phyloP scores from a whole-genome alignment of 495 filamentous ascomycete species.

The Aspergillus bertholletiae region DNA sequence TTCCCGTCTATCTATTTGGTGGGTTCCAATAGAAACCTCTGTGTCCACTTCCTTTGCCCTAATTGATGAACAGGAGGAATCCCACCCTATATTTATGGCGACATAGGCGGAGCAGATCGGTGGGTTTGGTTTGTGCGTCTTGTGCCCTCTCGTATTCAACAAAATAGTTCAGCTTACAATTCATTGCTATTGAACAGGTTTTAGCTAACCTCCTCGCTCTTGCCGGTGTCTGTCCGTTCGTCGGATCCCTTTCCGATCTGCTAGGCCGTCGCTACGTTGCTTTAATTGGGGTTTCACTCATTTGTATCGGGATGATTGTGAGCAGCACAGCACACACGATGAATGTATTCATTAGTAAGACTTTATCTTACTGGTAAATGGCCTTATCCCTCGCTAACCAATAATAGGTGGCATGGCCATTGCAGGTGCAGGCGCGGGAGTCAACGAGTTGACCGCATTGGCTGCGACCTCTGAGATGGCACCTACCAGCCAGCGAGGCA shows the following conservation, averaged over 20 bases:
- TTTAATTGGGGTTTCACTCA: slow-evolving; percentile 52
- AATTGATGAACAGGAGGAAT: slow-evolving; percentile 43
- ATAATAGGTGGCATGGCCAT: slow-evolving; percentile 56
- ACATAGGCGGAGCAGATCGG: slow-evolving; percentile 62
- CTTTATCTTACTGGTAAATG: too few species aligned
- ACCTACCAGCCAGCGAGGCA: slow-evolving; percentile 62
- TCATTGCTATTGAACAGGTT: slow-evolving; percentile 26
- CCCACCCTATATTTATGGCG: slow-evolving; percentile 60
- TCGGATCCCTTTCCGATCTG: slow-evolving; percentile 67
- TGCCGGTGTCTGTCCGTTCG: slow-evolving; percentile 68
- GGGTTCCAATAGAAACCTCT: slow-evolving; percentile 2
- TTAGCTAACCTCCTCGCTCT: slow-evolving; percentile 64
- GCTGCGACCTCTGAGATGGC: slow-evolving; percentile 67
- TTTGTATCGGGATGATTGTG: slow-evolving; percentile 66
- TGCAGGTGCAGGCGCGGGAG: slow-evolving; percentile 59
- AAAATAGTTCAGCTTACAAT: neutral
- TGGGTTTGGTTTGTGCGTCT: slow-evolving; percentile 67
- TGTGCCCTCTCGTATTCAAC: neutral
- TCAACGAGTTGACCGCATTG: slow-evolving; percentile 66
- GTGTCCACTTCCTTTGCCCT: neutral
- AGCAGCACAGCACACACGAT: slow-evolving; percentile 60
- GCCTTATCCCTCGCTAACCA: slow-evolving; percentile 27
- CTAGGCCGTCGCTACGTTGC: slow-evolving; percentile 67
- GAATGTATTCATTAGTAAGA: slow-evolving; percentile 69
- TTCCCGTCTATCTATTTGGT: slow-evolving; percentile 62